A percentile compares a stretch with the other conserved stretches of the same genome.
These are phyloP conservation scores for Tolypocladium sp. DNA, from an alignment of 2,329 filamentous ascomycete genomes.

Conservation along the genomic window DNA sequence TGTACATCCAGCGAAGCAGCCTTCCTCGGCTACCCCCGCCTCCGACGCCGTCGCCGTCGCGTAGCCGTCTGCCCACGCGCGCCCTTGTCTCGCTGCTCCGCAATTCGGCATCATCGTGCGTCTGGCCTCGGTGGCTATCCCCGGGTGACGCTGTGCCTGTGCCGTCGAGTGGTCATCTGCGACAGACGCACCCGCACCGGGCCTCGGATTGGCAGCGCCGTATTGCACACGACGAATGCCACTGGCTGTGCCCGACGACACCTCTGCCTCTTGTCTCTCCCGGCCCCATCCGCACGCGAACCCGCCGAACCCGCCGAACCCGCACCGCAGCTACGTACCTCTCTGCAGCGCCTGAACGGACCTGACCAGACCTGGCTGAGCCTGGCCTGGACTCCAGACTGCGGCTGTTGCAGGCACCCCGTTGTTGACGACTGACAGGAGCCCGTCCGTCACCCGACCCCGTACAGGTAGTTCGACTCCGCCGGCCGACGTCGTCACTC, in stretches of 20 bases:
- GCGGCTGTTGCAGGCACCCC: neutral
- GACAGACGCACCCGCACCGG: neutral
- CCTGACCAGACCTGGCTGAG: neutral
- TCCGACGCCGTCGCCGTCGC: neutral
- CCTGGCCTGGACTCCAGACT: neutral
- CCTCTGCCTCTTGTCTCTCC: neutral
- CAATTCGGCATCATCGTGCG: slow-evolving; percentile 3
- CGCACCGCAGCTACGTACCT: neutral
- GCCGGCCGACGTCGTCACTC: slow-evolving; percentile 12
- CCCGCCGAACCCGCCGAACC: neutral
- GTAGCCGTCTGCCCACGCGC: neutral
- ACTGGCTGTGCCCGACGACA: too few relatives aligned
- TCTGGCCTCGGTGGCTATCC: neutral
- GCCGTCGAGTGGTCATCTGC: slow-evolving; percentile 3
- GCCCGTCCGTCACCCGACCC: slow-evolving; percentile 16
- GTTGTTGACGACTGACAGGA: neutral
- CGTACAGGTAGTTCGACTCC: slow-evolving; percentile 13
- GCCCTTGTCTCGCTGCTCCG: neutral
- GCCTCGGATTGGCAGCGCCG: neutral
- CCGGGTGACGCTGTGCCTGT: neutral
- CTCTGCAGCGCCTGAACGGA: neutral
- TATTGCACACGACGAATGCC: neutral
- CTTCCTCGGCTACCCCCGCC: neutral
- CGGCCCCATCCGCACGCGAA: neutral
- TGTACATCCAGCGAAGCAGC: neutral